phyloP scores from a whole-genome alignment of 108 stramenopile species.

The Mediolabrus comicus region DNA sequence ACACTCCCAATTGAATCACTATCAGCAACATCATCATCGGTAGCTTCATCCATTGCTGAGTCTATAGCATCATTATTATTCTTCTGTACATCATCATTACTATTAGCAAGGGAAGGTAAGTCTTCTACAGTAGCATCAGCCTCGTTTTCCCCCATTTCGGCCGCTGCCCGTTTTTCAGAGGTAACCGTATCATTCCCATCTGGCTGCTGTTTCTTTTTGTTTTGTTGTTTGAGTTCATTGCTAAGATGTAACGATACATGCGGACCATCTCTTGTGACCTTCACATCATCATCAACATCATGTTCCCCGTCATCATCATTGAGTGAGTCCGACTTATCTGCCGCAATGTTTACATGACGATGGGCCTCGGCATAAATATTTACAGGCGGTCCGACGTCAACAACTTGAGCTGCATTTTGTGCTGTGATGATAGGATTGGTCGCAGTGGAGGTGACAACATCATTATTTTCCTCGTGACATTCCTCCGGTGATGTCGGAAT shows the following conservation, averaged over 20 bases:
- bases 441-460: neutral
- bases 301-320: conserved; percentile 8
- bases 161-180: neutral
- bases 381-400: neutral
- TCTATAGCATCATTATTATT: neutral
- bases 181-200: neutral
- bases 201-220: neutral
- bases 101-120: neutral
- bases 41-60: neutral
- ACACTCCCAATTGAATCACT: neutral
- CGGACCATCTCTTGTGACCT: neutral
- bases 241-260: neutral
- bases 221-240: neutral
- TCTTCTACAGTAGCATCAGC: neutral
- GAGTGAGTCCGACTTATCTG: conserved; percentile 6
- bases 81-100: neutral
- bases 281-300: neutral
- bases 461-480: neutral
- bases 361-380: conserved; percentile 4
- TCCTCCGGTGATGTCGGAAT: no score
- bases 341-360: conserved; percentile 4
- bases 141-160: neutral
- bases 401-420: conserved; percentile 1
- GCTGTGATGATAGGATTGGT: no score
- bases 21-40: neutral